These are phyloP conservation scores for Aspergillus awamori DNA, from an alignment of 2,329 filamentous ascomycete genomes.

Conservation along the genomic window DNA sequence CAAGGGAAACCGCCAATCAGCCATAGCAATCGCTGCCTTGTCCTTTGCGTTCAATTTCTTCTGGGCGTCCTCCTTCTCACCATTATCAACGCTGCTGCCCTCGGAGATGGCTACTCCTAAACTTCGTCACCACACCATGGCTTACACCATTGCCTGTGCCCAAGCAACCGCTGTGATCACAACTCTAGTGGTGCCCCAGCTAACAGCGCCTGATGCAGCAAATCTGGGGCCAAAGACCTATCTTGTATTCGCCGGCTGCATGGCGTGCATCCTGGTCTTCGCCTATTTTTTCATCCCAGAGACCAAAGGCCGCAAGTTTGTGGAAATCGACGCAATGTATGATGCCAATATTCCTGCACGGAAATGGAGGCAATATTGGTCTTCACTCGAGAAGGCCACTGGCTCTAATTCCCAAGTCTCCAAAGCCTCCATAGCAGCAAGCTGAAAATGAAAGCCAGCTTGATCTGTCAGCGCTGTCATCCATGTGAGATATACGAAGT, in stretches of 20 bases:
- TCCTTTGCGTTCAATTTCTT: slow-evolving; percentile 44
- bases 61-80: slow-evolving; percentile 42
- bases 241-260: slow-evolving; percentile 38
- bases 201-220: slow-evolving; percentile 38
- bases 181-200: slow-evolving; percentile 41
- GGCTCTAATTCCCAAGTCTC: background rate
- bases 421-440: background rate
- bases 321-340: slow-evolving; percentile 41
- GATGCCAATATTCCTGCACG: slow-evolving; percentile 34
- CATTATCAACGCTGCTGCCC: slow-evolving; percentile 38
- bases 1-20: slow-evolving; percentile 25
- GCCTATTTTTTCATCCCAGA: slow-evolving; percentile 36
- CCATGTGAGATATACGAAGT: background rate
- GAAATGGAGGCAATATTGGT: slow-evolving; percentile 37
- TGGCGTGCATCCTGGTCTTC: slow-evolving; percentile 33
- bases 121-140: slow-evolving; percentile 43
- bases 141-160: slow-evolving; percentile 40
- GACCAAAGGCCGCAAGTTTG: slow-evolving; percentile 35
- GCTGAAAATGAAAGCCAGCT: background rate
- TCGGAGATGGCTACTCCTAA: slow-evolving; percentile 42
- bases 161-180: slow-evolving; percentile 44
- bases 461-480: background rate
- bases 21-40: slow-evolving; percentile 35
- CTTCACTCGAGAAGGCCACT: slow-evolving; percentile 11
- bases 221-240: slow-evolving; percentile 39